Conservation (phyloP, 2,329 filamentous ascomycete genomes). For the Coniochaeta hoffmannii region DNA sequence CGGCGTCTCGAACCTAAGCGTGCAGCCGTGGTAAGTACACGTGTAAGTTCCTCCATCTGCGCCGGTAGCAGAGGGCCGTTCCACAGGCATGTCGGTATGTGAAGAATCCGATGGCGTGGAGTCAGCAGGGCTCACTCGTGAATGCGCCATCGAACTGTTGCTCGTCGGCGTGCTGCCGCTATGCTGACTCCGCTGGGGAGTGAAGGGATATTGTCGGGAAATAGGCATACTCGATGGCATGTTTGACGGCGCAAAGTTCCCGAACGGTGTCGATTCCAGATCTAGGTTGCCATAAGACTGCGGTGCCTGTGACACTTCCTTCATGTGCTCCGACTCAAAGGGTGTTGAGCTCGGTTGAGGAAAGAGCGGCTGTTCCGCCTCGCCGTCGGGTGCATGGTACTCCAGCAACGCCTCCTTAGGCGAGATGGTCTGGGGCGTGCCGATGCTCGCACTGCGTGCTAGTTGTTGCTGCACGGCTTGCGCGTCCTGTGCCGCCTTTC, state of each 20-base stretch:
- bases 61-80: slow-evolving; percentile 53
- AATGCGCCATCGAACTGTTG: slow-evolving; percentile 23
- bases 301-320: slow-evolving; percentile 14
- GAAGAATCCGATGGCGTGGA: slow-evolving; percentile 26
- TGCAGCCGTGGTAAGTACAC: slow-evolving; percentile 91
- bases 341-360: slow-evolving; percentile 45
- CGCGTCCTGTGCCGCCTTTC: slow-evolving; percentile 53
- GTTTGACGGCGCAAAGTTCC: slow-evolving; percentile 23
- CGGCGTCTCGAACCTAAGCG: slow-evolving; percentile 80
- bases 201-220: slow-evolving; percentile 45
- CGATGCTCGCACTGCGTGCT: slow-evolving; percentile 30
- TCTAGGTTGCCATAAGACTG: slow-evolving; percentile 14
- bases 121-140: slow-evolving; percentile 35
- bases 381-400: slow-evolving; percentile 68
- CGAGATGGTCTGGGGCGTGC: slow-evolving; percentile 77
- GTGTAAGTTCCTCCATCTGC: slow-evolving; percentile 88
- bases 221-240: slow-evolving; percentile 32
- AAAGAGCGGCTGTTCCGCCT: slow-evolving; percentile 66
- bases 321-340: slow-evolving; percentile 32
- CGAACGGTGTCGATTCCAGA: slow-evolving; percentile 15
- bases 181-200: slow-evolving; percentile 28
- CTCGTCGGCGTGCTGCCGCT: slow-evolving; percentile 27
- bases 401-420: slow-evolving; percentile 88
- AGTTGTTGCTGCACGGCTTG: slow-evolving; percentile 35
- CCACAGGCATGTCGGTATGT: slow-evolving; percentile 20